Conservation (phyloP, 139 green algal genomes). For the Coccomyxa sp. region DNA sequence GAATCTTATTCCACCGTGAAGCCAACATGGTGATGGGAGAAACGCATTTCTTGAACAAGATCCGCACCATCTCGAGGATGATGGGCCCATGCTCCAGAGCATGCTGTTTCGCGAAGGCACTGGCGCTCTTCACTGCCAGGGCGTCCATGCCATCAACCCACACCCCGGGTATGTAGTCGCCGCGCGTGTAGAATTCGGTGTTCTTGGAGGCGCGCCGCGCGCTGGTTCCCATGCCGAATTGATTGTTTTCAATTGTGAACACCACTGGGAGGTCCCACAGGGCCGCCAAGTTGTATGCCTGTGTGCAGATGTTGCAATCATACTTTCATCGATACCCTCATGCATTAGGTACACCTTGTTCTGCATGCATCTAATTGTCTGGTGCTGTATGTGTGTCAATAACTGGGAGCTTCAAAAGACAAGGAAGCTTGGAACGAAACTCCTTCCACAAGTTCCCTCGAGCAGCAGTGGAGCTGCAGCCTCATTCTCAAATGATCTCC, state of each 20-base stretch:
- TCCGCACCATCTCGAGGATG: conserved; percentile 84
- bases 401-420: too few relatives aligned
- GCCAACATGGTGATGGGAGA: background rate
- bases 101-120: conserved; percentile 84
- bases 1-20: background rate
- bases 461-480: too few relatives aligned
- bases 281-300: conserved; percentile 96
- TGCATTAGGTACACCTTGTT: too few relatives aligned
- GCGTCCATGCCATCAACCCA: conserved; percentile 96
- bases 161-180: conserved; percentile 92
- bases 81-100: conserved; percentile 89
- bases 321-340: conserved; percentile 13
- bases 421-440: too few relatives aligned
- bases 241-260: conserved; percentile 99
- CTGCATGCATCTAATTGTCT: too few relatives aligned
- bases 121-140: conserved; percentile 90
- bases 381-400: too few relatives aligned
- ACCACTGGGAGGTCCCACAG: conserved; percentile 94
- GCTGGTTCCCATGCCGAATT: conserved; percentile 96
- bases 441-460: too few relatives aligned
- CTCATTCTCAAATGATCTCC: too few relatives aligned
- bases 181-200: conserved; percentile 88
- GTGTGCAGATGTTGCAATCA: conserved; percentile 38
- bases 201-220: conserved; percentile 84
- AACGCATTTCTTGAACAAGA: background rate